Evolutionary conservation across 2,329 filamentous ascomycete species (phyloP), one percentile per base, ranked within the genome.

Genomic region (Mycosphaerelloides madeirae): DNA sequence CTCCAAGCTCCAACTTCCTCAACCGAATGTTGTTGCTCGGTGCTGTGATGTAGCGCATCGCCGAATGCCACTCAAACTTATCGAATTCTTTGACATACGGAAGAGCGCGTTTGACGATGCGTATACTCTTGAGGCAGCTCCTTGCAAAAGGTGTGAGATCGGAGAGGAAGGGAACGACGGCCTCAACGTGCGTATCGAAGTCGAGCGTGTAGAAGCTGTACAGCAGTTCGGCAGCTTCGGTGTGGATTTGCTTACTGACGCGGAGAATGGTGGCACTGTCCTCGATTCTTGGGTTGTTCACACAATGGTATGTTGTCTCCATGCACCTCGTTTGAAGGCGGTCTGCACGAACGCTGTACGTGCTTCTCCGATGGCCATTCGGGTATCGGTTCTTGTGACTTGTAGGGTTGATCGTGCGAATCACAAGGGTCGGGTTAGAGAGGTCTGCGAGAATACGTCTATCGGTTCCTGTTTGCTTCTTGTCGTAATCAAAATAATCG

Each of bases 181-280:
- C 77, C 61, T 83, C 80, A 51, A 83, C 68, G 61, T 79, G 71
- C 37, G 71, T 70, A 49, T 74, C 75, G 59, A 84, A 84, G 55
- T 77, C 73, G 60, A 83, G 83, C 1, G 67, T 67, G 58, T 81
- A 77, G 43, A 61, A 66, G 6, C 67, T 68, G 61, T 83, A 84
- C 3, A 84, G 65, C 13, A 78, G 59, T 45, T 75, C 69, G 3
- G 74, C 65, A n/a, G 76, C 74, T 59, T 83, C 80, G 46, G 69
- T 65, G 59, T 81, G 69, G 39, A 81, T 66, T 42, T 68, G 68
- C 31, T 67, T 66, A 47, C 59, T 63, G 2, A 54, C 50, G 15
- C 57, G 48, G 20, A 67, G 38, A 41, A 64, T 56, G 31, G 53
- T 50, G 20, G 59, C 41, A 33, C 57, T 54, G 31, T 54, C 46